These are phyloP conservation scores for Ophiocordyceps polyrhachis-furcata DNA, from an alignment of 2,329 filamentous ascomycete genomes.

Conservation along the genomic window DNA sequence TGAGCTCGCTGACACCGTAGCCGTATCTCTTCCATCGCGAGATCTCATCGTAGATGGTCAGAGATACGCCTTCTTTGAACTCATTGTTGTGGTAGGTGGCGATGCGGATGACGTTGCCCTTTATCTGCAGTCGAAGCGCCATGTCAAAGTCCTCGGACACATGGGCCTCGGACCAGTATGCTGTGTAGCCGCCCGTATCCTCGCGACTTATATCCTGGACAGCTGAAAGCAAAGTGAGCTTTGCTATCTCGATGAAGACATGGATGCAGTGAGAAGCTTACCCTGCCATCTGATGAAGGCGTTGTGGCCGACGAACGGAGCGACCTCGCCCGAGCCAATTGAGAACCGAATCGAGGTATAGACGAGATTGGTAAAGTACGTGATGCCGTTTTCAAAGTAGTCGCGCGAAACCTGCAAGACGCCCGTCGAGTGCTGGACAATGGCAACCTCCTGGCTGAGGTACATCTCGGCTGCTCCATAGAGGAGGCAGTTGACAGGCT, in stretches of 20 bases:
- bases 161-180: constrained; percentile 66
- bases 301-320: constrained; percentile 68
- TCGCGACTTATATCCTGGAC: constrained; percentile 54
- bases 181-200: constrained; percentile 53
- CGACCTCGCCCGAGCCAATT: constrained; percentile 60
- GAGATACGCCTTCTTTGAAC: constrained; percentile 67
- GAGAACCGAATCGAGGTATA: constrained; percentile 61
- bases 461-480: constrained; percentile 72
- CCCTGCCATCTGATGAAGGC: constrained; percentile 52
- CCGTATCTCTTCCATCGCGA: constrained; percentile 79
- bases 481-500: constrained; percentile 53
- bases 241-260: background rate
- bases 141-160: constrained; percentile 73
- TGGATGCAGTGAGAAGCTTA: background rate
- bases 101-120: constrained; percentile 53
- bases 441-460: constrained; percentile 57
- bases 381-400: constrained; percentile 54
- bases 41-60: constrained; percentile 71
- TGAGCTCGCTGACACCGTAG: constrained; percentile 64
- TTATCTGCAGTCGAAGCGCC: constrained; percentile 56
- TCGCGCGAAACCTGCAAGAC: constrained; percentile 64
- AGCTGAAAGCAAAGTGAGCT: constrained; percentile 16
- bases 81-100: constrained; percentile 57
- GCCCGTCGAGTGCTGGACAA: constrained; percentile 59
- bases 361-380: constrained; percentile 55